A percentile compares a stretch with the other conserved stretches of the same genome.
Evolutionary conservation across 2,329 filamentous ascomycete species (phyloP).

Genomic region (Grosmannia serpens): DNA sequence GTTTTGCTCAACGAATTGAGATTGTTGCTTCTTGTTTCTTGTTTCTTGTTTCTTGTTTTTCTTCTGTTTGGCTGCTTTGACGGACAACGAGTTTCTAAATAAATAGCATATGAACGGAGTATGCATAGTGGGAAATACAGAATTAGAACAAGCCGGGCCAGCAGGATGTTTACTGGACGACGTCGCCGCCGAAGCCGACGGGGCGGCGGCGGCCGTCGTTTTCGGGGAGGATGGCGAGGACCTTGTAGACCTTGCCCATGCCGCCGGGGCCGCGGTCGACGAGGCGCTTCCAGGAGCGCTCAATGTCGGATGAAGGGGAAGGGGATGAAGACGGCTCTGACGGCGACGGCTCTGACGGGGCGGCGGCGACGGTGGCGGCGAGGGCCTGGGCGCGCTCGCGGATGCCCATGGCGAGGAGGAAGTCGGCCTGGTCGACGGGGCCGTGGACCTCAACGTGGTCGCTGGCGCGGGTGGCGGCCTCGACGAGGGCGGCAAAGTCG

Average conservation of each 20-base stretch:
- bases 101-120: neutral
- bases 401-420: slow-evolving; percentile 74
- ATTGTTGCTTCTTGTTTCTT: neutral
- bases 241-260: slow-evolving; percentile 95
- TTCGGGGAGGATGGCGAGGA: slow-evolving; percentile 78
- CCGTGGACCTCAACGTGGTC: slow-evolving; percentile 84
- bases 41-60: neutral
- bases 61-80: neutral
- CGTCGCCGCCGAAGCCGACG: slow-evolving; percentile 81
- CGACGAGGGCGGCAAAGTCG: slow-evolving; percentile 79
- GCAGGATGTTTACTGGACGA: slow-evolving; percentile 17
- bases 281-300: slow-evolving; percentile 66
- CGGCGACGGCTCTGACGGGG: slow-evolving; percentile 15
- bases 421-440: slow-evolving; percentile 74
- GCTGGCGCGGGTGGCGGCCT: slow-evolving; percentile 65
- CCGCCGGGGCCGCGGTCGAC: slow-evolving; percentile 73
- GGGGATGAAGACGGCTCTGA: slow-evolving; percentile 32
- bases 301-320: slow-evolving; percentile 48
- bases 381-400: slow-evolving; percentile 62
- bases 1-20: neutral
- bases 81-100: neutral
- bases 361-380: slow-evolving; percentile 35
- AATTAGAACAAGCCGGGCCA: neutral
- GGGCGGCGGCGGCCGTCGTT: slow-evolving; percentile 62
- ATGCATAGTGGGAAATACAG: neutral